Evolutionary conservation across 2,329 filamentous ascomycete species (phyloP), one percentile per base, ranked within the genome.

Genomic region (Verticillium zaregamsianum): DNA sequence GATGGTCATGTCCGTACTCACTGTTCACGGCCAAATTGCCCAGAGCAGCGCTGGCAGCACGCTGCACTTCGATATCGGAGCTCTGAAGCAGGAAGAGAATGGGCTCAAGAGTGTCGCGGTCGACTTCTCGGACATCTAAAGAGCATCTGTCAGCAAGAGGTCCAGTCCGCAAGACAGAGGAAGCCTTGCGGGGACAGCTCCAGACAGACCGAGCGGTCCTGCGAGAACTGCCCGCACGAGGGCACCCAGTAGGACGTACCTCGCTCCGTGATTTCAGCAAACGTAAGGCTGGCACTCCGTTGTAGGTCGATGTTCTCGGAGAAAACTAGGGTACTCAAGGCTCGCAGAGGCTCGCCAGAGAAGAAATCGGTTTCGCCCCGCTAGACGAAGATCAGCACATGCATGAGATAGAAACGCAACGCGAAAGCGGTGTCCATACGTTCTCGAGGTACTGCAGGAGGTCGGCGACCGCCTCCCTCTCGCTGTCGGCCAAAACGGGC

Each of bases 271-370:
- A 99, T 99, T 76, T 99, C 95, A 64, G 95, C 95, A 82, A 99
- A 99, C 2, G 95, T 99, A 76, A 99, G 86, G 76, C 94, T 98
- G 59, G 95, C 95, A 79, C 95, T 98, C 67, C 95, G 87, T 80
- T 99, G 95, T 59, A 99, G 84, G 75, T 99, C 95, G 74, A 99
- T 93, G 79, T 99, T 99, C 77, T 98, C 93, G 62, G 95, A 99
- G 76, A 97, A 99, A 62, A 99, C 95, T 31, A 99, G 86, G 14
- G 94, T 99, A 77, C 92, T 97, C 62, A 99, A 81, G 55, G 95
- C 94, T 77, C 91, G 90, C 62, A 99, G 87, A 55, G 95, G 95
- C 73, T 97, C 93, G 77, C 95, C 95, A 40, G 91, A 90, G 79
- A 99, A 99, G 86, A 99, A 99, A 77, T 99, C 94, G 70, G 93